phyloP scores from a whole-genome alignment of 495 filamentous ascomycete genomes.

The Neurospora sp. region DNA sequence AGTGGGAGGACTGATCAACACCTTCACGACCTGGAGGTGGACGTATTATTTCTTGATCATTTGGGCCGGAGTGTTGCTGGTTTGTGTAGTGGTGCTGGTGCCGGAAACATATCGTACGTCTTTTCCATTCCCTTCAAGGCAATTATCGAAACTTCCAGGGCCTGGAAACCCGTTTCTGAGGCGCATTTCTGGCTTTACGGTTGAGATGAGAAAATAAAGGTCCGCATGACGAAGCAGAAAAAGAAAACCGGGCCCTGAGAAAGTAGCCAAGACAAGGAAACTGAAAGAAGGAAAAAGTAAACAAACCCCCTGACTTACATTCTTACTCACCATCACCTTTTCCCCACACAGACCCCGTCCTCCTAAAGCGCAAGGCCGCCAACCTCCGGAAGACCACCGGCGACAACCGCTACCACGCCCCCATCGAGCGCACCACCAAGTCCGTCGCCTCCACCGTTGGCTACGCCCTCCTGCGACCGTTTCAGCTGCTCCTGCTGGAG shows the following conservation, averaged over 20 bases:
- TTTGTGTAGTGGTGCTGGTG: conserved; percentile 58
- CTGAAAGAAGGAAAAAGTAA: background rate
- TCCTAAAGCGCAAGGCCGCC: conserved; percentile 66
- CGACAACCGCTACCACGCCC: conserved; percentile 65
- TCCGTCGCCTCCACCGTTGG: conserved; percentile 64
- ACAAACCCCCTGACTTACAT: background rate
- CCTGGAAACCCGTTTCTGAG: background rate
- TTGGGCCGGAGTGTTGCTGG: conserved; percentile 57
- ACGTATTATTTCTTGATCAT: conserved; percentile 79
- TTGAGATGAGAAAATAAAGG: background rate
- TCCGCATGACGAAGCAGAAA: background rate
- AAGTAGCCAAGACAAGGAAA: background rate
- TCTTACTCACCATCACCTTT: background rate
- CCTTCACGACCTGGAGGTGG: conserved; percentile 76
- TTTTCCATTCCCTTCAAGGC: conserved; percentile 1
- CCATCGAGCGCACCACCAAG: conserved; percentile 67
- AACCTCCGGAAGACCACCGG: conserved; percentile 65
- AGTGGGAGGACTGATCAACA: conserved; percentile 56
- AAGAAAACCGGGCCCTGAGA: background rate
- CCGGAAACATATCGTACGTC: conserved; percentile 79
- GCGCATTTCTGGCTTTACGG: background rate
- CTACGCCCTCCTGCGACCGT: conserved; percentile 64
- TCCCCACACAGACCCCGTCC: conserved; percentile 38
- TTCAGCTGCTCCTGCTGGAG: conserved; percentile 73
- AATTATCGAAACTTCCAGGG: background rate